Percentiles rank a stretch among this genome's conserved stretches.
Evolutionary conservation across 805 yeast species (phyloP).

Genomic region (Wickerhamomyces rabaulensis): DNA sequence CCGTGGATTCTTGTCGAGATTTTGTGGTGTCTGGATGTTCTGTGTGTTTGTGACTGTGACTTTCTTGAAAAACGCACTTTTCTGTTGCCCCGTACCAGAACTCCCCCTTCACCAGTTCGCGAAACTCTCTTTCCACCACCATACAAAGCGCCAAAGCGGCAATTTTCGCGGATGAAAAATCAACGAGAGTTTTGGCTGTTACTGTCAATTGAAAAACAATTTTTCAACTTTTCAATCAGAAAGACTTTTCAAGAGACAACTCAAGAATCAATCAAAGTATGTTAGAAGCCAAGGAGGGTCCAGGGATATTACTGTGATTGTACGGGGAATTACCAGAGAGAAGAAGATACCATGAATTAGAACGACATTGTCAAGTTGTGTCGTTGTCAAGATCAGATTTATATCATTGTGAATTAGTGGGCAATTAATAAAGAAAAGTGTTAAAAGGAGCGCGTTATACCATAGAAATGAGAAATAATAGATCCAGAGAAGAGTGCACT

Average conservation of each 20-base stretch:
- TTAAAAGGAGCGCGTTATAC: background rate
- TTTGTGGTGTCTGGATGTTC: constrained; percentile 7
- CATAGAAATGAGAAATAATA: too few relatives aligned
- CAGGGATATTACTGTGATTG: background rate
- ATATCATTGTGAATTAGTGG: background rate
- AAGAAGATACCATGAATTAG: background rate
- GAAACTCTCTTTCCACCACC: background rate
- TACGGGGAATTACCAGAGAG: background rate
- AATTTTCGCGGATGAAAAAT: background rate
- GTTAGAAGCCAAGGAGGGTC: background rate
- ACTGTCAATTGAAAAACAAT: background rate
- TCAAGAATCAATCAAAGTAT: background rate
- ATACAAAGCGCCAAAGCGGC: background rate
- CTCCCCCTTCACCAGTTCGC: background rate
- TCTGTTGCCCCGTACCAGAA: constrained; percentile 2
- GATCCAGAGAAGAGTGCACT: too few relatives aligned
- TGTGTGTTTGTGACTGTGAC: constrained; percentile 4
- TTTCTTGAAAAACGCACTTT: background rate
- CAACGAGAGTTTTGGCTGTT: background rate
- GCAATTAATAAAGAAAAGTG: background rate
- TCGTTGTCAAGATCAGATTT: too few relatives aligned
- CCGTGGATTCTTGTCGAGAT: background rate
- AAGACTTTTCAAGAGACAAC: background rate
- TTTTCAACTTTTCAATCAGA: background rate
- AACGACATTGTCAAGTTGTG: background rate